Evolutionary conservation across 108 stramenopile genomes (phyloP), one percentile per base, ranked within the genome.

Genomic region (Conticribra weissflogii): DNA sequence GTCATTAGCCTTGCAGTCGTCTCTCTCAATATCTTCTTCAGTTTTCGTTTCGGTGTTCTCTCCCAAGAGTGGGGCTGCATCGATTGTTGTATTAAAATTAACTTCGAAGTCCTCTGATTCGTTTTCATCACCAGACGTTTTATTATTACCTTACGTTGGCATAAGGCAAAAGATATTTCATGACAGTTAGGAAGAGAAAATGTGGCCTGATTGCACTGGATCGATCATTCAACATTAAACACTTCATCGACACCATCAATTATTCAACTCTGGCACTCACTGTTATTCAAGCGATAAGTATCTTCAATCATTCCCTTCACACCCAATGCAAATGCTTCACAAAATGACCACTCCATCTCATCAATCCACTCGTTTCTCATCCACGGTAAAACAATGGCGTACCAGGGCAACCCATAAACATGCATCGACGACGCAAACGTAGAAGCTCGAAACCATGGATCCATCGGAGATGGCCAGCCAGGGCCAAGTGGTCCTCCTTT

Each of bases 271-370:
- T n/a, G n/a, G n/a, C 56, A 33, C 45, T 49, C 23, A 32, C 65
- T 54, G n/a, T n/a, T n/a, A 30, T 60, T 21, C 3, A 50, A 28
- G 32, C 18, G n/a, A 63, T 76, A 76, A 5, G 54, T 55, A 27
- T 68, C 74, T 33, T 66, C 33, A 15, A 68, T 56, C 66, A 76
- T 76, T 2, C 74, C 74, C 47, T 56, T 76, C 0, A 76, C 74
- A 17, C 74, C 74, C 16, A 28, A 54, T 3, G 67, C 19, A 68
- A 76, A 76, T 3, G 74, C 74, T 16, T 54, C 44, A 41, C 74
- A 76, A 49, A 76, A 76, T 34, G 52, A 58, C 48, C 46, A 50
- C 16, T 62, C 74, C 66, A 76, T 63, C 0, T 76, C 66, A 14
- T 54, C 52, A 24, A 54, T 36, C 74, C 74, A 76, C 18, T 47